phyloP scores from a whole-genome alignment of 106 monocot genomes.

The Allium sativum region DNA sequence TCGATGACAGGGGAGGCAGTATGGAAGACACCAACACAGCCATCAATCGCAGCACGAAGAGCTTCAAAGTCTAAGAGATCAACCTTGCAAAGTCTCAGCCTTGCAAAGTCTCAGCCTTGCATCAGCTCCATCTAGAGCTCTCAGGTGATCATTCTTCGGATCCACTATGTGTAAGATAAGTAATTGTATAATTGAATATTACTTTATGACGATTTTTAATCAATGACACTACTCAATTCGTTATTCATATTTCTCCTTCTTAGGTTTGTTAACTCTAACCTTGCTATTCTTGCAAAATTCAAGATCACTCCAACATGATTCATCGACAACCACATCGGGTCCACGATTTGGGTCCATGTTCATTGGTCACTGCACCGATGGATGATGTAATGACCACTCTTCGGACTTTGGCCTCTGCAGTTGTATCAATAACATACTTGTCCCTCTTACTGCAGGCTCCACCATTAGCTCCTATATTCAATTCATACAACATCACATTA shows the following conservation, averaged over 20 bases:
- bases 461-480: slow-evolving; percentile 57
- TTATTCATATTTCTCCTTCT: too few species aligned
- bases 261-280: too few species aligned
- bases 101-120: slow-evolving; percentile 56
- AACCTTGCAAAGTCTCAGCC: too few species aligned
- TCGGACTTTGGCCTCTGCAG: slow-evolving; percentile 50
- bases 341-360: slow-evolving; percentile 60
- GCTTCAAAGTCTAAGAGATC: slow-evolving; percentile 58
- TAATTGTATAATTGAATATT: too few species aligned
- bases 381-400: slow-evolving; percentile 83
- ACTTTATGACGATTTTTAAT: too few species aligned
- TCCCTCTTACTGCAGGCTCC: slow-evolving; percentile 65
- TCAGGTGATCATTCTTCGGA: slow-evolving; percentile 60
- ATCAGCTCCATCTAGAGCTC: slow-evolving; percentile 40
- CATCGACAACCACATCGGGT: slow-evolving; percentile 50
- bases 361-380: slow-evolving; percentile 65
- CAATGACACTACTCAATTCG: too few species aligned
- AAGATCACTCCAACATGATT: slow-evolving; percentile 81
- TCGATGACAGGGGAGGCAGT: slow-evolving; percentile 66
- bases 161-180: too few species aligned
- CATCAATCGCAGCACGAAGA: slow-evolving; percentile 34
- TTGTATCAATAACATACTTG: slow-evolving; percentile 52
- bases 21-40: slow-evolving; percentile 73
- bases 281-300: slow-evolving; percentile 55
- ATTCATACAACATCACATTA: too few species aligned